Conservation (phyloP, 352 stramenopile species). For the Phytopythium kandeliae region DNA sequence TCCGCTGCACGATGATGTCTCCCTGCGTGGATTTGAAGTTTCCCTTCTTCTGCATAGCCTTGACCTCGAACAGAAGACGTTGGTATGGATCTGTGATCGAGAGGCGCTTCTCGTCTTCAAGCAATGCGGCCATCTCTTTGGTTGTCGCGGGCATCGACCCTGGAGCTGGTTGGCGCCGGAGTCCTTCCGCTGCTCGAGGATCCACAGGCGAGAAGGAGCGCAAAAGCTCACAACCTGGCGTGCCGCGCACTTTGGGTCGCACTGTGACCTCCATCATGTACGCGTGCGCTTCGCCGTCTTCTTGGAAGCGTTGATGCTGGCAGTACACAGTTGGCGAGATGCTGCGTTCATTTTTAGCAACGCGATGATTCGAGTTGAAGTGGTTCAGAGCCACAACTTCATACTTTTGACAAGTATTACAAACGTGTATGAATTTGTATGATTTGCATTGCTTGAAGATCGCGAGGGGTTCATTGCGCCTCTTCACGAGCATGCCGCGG, state of each 20-base stretch:
- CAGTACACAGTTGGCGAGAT: no score
- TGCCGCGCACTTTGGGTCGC: conserved; percentile 36
- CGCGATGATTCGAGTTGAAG: no score
- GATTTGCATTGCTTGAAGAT: no score
- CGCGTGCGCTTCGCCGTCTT: background rate
- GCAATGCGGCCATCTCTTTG: conserved; percentile 35
- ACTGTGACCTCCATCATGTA: conserved; percentile 15
- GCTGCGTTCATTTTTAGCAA: no score
- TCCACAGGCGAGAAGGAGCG: conserved; percentile 41
- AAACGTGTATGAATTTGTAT: no score
- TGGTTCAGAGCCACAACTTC: no score
- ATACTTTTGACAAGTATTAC: no score
- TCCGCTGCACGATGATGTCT: conserved; percentile 43
- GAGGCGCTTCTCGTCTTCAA: conserved; percentile 60
- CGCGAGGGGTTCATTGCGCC: no score
- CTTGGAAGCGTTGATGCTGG: no score
- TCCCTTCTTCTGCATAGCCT: conserved; percentile 46
- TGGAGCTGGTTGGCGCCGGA: conserved; percentile 20
- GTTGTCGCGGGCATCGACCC: conserved; percentile 2
- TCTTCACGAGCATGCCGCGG: background rate
- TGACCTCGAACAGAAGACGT: conserved; percentile 59
- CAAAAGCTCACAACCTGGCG: conserved; percentile 40
- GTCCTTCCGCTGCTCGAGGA: conserved; percentile 48
- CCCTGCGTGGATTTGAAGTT: conserved; percentile 64
- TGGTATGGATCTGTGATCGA: conserved; percentile 62